Base-by-base conservation (phyloP, 768 basidiomycete genomes). In the Rhodotorula babjevae region DNA sequence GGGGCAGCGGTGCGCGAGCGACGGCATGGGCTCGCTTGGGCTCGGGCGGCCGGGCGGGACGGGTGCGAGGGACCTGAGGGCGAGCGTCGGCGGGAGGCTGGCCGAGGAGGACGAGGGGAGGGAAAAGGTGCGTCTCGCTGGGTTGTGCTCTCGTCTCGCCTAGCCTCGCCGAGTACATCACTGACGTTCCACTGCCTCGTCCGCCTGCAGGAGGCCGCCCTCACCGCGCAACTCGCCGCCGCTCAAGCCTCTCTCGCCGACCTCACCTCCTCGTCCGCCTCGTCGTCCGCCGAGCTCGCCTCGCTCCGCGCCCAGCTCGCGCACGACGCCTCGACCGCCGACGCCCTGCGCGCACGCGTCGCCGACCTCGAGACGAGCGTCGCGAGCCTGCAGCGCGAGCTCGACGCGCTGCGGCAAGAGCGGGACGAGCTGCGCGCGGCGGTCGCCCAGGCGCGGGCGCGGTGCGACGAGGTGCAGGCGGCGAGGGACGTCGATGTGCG, bases 401-500 rank as follows among this genome's bases (percentile, higher is more conserved):
- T 47, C 15, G 29, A 1, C 18, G 19, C 21, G 50, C 42, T 25
- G 57, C 42, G 8, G 49, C 2, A 10, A 1, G 65, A 71, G 19
- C 29, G n/a, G 31, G 61, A 40, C 4, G 27, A 40, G 40, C 56
- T 68, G 23, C 21, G 56, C 33, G 55, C 46, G 21, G 59, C 42
- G 10, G 79, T 89, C 69, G 82, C 87, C 55, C 84, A 84, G 19
- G 87, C 89, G 7, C 84, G 86, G 61, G 89, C 88, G 79, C 90
- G 90, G 56, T 87, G 90, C 10, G 90, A 91, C 81, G 85, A 82
- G 68, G 89, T 92, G 79, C 90, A 90, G 80, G 87, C 86, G 56
- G 27, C 8, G 19, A 36, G 19, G 78, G 87, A 89, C 72, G 84
- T 80, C 31, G 91, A 90, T 88, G 89, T 87, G 1, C 84, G 84